Conservation (phyloP, 2,329 filamentous ascomycete genomes). For the Lasiodiplodia sp. region DNA sequence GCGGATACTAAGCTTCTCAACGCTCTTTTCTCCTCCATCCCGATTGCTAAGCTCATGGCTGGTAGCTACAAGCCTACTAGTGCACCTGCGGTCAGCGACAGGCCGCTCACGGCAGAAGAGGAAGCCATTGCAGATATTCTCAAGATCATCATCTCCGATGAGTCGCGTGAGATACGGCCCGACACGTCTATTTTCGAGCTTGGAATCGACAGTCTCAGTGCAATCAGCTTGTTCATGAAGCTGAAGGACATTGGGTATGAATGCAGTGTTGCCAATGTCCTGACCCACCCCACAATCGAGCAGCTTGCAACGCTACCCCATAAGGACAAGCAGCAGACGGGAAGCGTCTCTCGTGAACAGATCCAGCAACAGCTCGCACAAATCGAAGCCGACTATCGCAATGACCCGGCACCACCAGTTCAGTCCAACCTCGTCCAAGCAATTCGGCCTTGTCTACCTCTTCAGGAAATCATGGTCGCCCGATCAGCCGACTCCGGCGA, state of each 20-base stretch:
- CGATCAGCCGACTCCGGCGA: constrained; percentile 42
- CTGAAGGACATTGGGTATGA: constrained; percentile 45
- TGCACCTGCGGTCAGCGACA: constrained; percentile 1
- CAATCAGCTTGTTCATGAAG: constrained; percentile 46
- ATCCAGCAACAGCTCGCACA: constrained; percentile 31
- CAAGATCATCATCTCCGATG: constrained; percentile 34
- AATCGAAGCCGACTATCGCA: constrained; percentile 36
- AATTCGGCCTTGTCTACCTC: constrained; percentile 41
- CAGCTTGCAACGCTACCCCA: constrained; percentile 41
- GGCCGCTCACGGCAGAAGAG: constrained; percentile 37
- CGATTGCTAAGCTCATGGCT: constrained; percentile 35
- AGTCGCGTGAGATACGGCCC: constrained; percentile 33
- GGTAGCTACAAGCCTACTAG: constrained; percentile 10
- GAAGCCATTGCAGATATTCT: constrained; percentile 38
- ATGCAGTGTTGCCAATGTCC: constrained; percentile 44
- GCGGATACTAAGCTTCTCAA: constrained; percentile 43
- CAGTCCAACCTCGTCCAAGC: constrained; percentile 27
- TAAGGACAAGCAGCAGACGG: neutral
- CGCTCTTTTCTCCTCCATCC: constrained; percentile 38
- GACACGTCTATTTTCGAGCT: constrained; percentile 47
- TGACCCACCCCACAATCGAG: constrained; percentile 46
- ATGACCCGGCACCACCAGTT: constrained; percentile 31
- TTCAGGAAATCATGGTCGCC: constrained; percentile 48
- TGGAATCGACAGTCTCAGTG: constrained; percentile 49
- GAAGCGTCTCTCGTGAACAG: constrained; percentile 14